phyloP scores from a whole-genome alignment of 1,284 basidiomycete species.

The Pascua guehoae region DNA sequence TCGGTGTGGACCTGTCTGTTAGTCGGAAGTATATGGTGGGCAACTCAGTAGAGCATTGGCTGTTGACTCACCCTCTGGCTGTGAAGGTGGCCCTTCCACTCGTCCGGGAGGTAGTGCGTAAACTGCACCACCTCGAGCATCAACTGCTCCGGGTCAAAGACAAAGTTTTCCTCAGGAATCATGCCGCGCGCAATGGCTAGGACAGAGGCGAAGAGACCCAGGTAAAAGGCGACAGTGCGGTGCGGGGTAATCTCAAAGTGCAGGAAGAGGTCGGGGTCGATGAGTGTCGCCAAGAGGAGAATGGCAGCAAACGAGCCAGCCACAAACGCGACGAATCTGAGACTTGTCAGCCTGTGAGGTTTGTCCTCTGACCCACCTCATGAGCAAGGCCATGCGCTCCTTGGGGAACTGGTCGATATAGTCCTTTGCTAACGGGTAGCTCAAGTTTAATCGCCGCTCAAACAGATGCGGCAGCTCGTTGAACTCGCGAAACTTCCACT shows the following conservation, averaged over 20 bases:
- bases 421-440: constrained; percentile 83
- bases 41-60: neutral
- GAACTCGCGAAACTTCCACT: constrained; percentile 99
- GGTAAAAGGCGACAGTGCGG: constrained; percentile 88
- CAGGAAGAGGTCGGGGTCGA: constrained; percentile 87
- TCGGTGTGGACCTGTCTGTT: constrained; percentile 69
- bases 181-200: constrained; percentile 87
- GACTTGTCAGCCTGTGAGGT: constrained; percentile 8
- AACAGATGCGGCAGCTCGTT: constrained; percentile 96
- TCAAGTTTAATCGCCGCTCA: constrained; percentile 75
- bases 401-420: constrained; percentile 98
- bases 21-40: neutral
- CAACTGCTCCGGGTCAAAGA: constrained; percentile 88
- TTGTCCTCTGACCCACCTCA: constrained; percentile 78
- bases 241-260: constrained; percentile 93
- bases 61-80: constrained; percentile 64
- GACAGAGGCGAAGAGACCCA: constrained; percentile 80
- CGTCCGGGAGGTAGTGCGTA: constrained; percentile 91
- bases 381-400: constrained; percentile 80
- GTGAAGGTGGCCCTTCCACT: constrained; percentile 86
- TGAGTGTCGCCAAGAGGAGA: constrained; percentile 79
- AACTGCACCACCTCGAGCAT: constrained; percentile 87
- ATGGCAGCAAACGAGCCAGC: constrained; percentile 96
- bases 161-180: constrained; percentile 88
- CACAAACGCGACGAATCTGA: constrained; percentile 91